A percentile compares a stretch with the other conserved stretches of the same genome.
These are phyloP conservation scores for Tricholomella constricta DNA, from an alignment of 768 basidiomycete genomes.

Conservation along the genomic window DNA sequence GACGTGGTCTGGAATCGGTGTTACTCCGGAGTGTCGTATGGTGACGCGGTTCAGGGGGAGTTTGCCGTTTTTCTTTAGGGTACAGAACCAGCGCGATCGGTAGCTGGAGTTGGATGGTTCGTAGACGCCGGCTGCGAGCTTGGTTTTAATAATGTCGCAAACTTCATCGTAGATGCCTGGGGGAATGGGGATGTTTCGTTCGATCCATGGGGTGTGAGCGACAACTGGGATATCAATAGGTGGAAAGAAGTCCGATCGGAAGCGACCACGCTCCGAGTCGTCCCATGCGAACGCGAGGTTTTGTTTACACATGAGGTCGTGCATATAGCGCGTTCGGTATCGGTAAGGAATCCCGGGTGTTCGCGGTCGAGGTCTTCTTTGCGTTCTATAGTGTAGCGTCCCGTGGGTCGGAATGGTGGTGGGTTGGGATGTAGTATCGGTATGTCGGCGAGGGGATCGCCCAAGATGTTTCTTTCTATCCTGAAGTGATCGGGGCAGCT, in stretches of 20 bases:
- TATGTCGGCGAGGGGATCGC: constrained; percentile 18
- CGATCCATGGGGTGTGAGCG: background rate
- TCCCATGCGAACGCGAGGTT: no score
- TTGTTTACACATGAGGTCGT: constrained; percentile 4
- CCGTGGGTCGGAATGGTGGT: constrained; percentile 13
- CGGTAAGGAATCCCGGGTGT: constrained; percentile 31
- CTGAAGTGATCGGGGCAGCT: constrained; percentile 19
- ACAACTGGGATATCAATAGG: background rate
- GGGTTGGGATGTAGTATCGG: constrained; percentile 11
- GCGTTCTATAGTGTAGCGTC: constrained; percentile 25
- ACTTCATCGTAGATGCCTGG: constrained; percentile 20
- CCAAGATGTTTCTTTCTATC: constrained; percentile 20
- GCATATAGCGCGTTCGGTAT: no score
- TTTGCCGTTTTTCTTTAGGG: constrained; percentile 29
- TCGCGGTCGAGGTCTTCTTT: constrained; percentile 16
- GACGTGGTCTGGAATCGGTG: no score
- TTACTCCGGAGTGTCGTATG: no score
- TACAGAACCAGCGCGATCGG: constrained; percentile 35
- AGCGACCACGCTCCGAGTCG: no score
- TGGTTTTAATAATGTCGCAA: constrained; percentile 28
- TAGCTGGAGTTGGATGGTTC: constrained; percentile 38
- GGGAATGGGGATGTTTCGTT: background rate
- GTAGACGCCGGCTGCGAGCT: constrained; percentile 38
- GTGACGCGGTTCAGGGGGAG: constrained; percentile 38
- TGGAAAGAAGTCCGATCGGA: no score